Base-by-base conservation (phyloP, 805 yeast genomes). In the Kuraishia ogatae region DNA sequence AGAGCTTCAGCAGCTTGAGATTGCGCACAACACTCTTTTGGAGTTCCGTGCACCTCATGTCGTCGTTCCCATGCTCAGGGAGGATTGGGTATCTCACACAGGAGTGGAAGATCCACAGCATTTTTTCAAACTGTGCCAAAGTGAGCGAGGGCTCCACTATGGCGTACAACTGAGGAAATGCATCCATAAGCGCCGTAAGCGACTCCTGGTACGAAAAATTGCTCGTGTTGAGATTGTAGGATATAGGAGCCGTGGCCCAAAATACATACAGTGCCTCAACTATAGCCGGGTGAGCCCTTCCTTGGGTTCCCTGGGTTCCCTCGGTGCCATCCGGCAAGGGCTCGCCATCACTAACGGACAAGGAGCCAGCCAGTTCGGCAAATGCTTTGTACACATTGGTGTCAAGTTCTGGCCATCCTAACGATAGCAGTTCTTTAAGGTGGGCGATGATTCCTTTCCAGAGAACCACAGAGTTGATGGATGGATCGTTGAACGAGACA, bases 21-120 rank as follows among this genome's bases (percentile, higher is more conserved):
- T 79, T 79, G 0, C 71, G 71, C 28, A 89, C 63, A 1, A 89
- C 82, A 0, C 82, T 70, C 1, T 62, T 58, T 63, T 92, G 98
- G 49, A 93, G 69, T 10, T 76, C 74, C 0, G 97, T 80, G 53
- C 83, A 81, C 23, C 78, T 79, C 20, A 68, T 62, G 48, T 74
- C 71, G 64, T 90, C 97, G 2, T 71, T 65, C 39, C 73, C 73
- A 58, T 74, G 75, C 29, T 74, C 81, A 8, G 90, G 87, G 43
- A 89, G 71, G 13, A 87, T 76, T 1, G 96, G 96, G 66, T 87
- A 90, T 48, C 88, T 72, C 0, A 87, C 81, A 56, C 90, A 82
- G 17, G 83, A 74, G 61, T 81, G 81, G 62, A 93, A 76, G 4
- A 84, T 69, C n/a, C 71, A 71, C 43, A 89, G 66, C n/a, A 87